Evolutionary conservation across 1,284 basidiomycete species (phyloP).

Genomic region (Trichosporon asahii): DNA sequence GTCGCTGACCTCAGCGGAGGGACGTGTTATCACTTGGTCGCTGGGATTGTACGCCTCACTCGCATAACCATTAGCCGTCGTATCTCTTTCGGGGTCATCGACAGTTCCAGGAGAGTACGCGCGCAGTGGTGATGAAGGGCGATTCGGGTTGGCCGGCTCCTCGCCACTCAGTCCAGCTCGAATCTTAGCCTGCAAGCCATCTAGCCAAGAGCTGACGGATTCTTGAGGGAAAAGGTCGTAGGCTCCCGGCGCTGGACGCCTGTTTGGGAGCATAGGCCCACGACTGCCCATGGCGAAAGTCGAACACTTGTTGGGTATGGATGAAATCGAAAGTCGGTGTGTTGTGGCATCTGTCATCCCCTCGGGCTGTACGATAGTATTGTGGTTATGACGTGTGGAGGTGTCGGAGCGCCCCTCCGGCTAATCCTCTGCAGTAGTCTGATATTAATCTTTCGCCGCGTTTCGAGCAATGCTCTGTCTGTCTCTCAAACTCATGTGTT

Average conservation of each 20-base stretch:
- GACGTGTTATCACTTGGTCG: too few relatives aligned
- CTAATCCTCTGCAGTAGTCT: too few relatives aligned
- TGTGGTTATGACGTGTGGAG: too few relatives aligned
- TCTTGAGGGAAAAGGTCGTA: slow-evolving; percentile 31
- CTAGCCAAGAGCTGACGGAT: slow-evolving; percentile 35
- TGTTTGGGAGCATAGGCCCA: neutral
- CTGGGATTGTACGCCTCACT: neutral
- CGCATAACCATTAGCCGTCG: neutral
- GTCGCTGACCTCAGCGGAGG: too few relatives aligned
- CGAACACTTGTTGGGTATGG: too few relatives aligned
- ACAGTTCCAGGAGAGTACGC: neutral
- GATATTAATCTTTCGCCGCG: too few relatives aligned
- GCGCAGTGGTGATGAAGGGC: slow-evolving; percentile 9
- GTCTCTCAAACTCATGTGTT: too few relatives aligned
- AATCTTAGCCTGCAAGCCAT: slow-evolving; percentile 36
- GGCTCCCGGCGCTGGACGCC: slow-evolving; percentile 21
- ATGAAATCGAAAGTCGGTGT: too few relatives aligned
- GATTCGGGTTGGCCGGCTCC: slow-evolving; percentile 19
- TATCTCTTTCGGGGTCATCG: neutral
- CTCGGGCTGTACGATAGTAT: too few relatives aligned
- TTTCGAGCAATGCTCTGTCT: too few relatives aligned
- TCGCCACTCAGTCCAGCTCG: slow-evolving; percentile 20
- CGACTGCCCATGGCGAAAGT: neutral
- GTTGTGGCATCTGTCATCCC: too few relatives aligned
- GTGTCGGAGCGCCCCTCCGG: too few relatives aligned